Conservation (phyloP, 305 asterid species). For the Fraxinus paxiana region DNA sequence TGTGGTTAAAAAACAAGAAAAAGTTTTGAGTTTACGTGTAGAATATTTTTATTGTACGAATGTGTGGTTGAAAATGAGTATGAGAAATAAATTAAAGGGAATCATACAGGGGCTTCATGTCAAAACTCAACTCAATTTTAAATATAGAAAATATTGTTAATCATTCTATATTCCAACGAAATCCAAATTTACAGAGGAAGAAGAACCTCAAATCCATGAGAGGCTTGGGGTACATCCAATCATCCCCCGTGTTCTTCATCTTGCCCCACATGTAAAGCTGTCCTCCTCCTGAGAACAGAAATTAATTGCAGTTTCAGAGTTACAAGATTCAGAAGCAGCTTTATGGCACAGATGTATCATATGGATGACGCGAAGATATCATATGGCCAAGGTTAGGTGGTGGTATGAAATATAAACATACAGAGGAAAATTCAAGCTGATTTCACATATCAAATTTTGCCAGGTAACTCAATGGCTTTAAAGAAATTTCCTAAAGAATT, state of each 20-base stretch:
- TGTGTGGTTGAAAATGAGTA: no score
- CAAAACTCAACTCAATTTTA: neutral
- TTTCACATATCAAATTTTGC: neutral
- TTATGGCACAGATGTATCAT: neutral
- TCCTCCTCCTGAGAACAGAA: slow-evolving; percentile 70
- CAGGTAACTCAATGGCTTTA: neutral
- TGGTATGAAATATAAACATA: neutral
- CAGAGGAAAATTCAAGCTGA: neutral
- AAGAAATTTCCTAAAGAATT: neutral
- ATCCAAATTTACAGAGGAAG: slow-evolving; percentile 17
- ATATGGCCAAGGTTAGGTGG: neutral
- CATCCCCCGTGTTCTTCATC: slow-evolving; percentile 85
- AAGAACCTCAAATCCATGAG: slow-evolving; percentile 88
- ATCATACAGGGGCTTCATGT: neutral
- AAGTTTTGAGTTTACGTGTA: no score
- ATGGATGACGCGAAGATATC: neutral
- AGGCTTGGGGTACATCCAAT: slow-evolving; percentile 99
- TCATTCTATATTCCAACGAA: slow-evolving; percentile 4
- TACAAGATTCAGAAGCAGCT: slow-evolving; percentile 3
- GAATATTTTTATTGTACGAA: no score
- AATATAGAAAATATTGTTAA: neutral
- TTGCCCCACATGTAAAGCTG: slow-evolving; percentile 99
- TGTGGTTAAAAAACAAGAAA: no score
- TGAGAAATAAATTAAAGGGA: no score
- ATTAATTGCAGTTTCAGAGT: neutral